Evolutionary conservation across 148 eudicot species (phyloP).

Genomic region (Rhododendron ferrugineum): DNA sequence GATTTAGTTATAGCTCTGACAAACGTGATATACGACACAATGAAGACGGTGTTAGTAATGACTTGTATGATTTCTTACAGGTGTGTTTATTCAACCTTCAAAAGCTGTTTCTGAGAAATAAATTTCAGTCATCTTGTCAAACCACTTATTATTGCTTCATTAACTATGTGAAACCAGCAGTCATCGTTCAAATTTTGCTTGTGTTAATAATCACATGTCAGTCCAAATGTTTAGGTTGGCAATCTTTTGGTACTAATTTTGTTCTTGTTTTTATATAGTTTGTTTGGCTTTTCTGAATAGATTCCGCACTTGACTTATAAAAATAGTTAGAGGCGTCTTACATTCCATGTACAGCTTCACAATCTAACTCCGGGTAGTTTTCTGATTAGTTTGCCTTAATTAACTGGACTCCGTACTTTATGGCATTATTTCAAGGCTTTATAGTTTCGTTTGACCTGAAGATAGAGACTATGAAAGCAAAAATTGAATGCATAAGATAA

Average conservation of each 20-base stretch:
- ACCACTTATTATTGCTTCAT: neutral
- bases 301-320: neutral
- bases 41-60: slow-evolving; percentile 75
- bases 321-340: neutral
- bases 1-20: slow-evolving; percentile 75
- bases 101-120: neutral
- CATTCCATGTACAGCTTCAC: neutral
- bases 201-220: neutral
- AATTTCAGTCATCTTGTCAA: neutral
- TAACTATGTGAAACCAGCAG: neutral
- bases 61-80: slow-evolving; percentile 79
- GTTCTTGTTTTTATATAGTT: neutral
- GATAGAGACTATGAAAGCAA: neutral
- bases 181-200: neutral
- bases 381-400: neutral
- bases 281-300: neutral
- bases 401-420: neutral
- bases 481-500: neutral
- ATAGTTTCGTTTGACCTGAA: neutral
- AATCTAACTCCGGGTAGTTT: neutral
- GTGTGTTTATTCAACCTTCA: slow-evolving; percentile 20
- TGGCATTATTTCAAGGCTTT: neutral
- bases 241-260: neutral
- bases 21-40: slow-evolving; percentile 62
- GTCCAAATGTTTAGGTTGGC: neutral